A percentile compares a stretch with the other conserved stretches of the same genome.
Conservation (phyloP, 2,329 filamentous ascomycete species). For the Coleophoma eucalyptorum region DNA sequence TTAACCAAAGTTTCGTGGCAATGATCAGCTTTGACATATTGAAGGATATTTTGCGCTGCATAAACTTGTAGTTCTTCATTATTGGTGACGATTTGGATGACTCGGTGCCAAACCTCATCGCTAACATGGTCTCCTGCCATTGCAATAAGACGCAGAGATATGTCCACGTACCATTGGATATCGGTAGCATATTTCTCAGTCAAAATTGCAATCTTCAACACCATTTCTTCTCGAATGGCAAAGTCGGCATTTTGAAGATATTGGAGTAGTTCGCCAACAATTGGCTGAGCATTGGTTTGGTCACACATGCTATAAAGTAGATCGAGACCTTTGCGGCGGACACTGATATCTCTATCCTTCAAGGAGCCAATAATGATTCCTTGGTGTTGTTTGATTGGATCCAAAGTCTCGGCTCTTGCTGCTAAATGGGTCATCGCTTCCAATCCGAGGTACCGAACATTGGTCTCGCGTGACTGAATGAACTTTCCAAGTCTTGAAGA, state of each 20-base stretch:
- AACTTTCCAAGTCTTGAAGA: slow-evolving; percentile 88
- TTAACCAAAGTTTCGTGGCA: slow-evolving; percentile 98
- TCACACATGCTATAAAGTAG: slow-evolving; percentile 99
- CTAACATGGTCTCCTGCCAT: slow-evolving; percentile 98
- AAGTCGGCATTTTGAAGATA: slow-evolving; percentile 97
- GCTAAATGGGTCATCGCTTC: slow-evolving; percentile 99
- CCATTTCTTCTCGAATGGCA: slow-evolving; percentile 98
- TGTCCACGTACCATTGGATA: slow-evolving; percentile 99
- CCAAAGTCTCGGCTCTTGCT: slow-evolving; percentile 86
- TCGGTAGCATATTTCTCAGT: slow-evolving; percentile 99
- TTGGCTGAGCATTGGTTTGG: slow-evolving; percentile 85
- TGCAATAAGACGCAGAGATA: slow-evolving; percentile 87
- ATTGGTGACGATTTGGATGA: slow-evolving; percentile 98
- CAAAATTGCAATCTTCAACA: slow-evolving; percentile 95
- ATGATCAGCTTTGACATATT: slow-evolving; percentile 87
- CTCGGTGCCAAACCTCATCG: slow-evolving; percentile 98
- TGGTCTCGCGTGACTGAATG: slow-evolving; percentile 94
- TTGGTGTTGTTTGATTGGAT: slow-evolving; percentile 97
- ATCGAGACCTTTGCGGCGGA: slow-evolving; percentile 91
- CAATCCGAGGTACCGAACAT: slow-evolving; percentile 90
- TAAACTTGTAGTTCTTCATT: slow-evolving; percentile 98
- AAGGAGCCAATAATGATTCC: slow-evolving; percentile 92
- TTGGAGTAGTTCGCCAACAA: slow-evolving; percentile 88
- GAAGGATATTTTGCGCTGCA: slow-evolving; percentile 86
- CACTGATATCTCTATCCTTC: slow-evolving; percentile 94